Evolutionary conservation across 2,329 filamentous ascomycete species (phyloP), one percentile per base, ranked within the genome.

Genomic region (Drechslerella dactyloides): DNA sequence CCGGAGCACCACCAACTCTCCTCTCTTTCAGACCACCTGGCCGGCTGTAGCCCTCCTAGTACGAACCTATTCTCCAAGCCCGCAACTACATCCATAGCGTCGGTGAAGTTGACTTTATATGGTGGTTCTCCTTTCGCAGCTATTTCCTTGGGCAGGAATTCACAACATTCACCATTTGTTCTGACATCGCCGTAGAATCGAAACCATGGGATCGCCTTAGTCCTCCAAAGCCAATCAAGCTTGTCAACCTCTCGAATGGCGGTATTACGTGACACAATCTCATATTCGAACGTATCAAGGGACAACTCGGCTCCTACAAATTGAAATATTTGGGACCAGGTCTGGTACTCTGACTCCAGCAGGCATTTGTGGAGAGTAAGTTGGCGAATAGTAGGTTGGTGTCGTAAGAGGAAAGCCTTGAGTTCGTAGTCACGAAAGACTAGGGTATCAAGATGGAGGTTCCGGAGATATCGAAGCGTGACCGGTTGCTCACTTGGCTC

Each of bases 301-400:
- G 35, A 50, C 8, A 68, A 48, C 10, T 60, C 40, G 1, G 63
- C 23, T 24, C 30, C 24, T 17, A 68, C 19, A 30, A 68, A 50
- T 5, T 42, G 15, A 33, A 68, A 68, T 10, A 68, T 68, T 2
- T 7, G 3, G 0, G 63, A 68, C 63, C 63, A 68, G 4, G 54
- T 48, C n/a, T 68, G 63, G 15, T 17, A 2, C 2, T 40, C 15
- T 1, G 55, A 60, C 6, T 55, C 35, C 6, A 60, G 48, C 7
- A 60, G 24, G 27, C 63, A 68, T 13, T 55, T 54, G 24, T 2
- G n/a, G 1, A 68, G 19, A 13, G 23, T 17, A 13, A 68, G 24
- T 0, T 24, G 27, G 7, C 56, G 63, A 15, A 68, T 27, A 2
- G 48, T 60, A 17, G 23, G 13, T 15, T 56, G 53, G 24, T 68